Base-by-base conservation (phyloP, 1,139 yeast genomes). In the Scheffersomyces titani region DNA sequence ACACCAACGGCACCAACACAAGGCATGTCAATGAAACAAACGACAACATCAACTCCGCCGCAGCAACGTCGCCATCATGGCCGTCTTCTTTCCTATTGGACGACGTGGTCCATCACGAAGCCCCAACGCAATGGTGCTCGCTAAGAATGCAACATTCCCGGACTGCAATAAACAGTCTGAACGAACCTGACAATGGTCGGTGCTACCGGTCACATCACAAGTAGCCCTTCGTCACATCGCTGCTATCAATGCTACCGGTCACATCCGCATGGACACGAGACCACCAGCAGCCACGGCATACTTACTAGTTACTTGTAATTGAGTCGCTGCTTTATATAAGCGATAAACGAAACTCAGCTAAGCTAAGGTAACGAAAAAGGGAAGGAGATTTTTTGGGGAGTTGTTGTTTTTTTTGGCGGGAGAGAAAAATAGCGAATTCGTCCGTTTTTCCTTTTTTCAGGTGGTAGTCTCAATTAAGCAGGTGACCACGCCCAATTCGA, bases 401-500 rank as follows among this genome's bases (percentile, higher is more conserved):
- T 46, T 46, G 49, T 46, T 19, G 22, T 46, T 46, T 46, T 44
- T 46, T 46, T 46, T 30, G 40, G 40, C 40, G 40, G 40, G 40
- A 30, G 40, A 30, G 40, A 30, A 30, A 30, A 30, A 30, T 30
- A 16, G 40, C 40, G 49, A 24, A 40, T 36, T 55, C 55, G 54
- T 64, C 63, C 40, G 45, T 51, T 22, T 47, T 30, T 21, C 16
- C 47, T 24, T 30, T 50, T 22, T 22, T 54, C 57, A 59, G 62
- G 66, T 67, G 71, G 22, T 19, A 19, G 20, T n/a, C 49, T 46
- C n/a, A 46, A 46, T 46, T 46, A 46, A 46, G 49, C 49, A 46
- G 22, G 49, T 19, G 22, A 69, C 58, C 62, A 69, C 60, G 67
- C 67, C 49, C 22, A 69, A 59, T 63, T 68, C 60, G 67, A 68